Base-by-base conservation (phyloP, 1,284 basidiomycete genomes). In the Cystobasidiaceae sp. region DNA sequence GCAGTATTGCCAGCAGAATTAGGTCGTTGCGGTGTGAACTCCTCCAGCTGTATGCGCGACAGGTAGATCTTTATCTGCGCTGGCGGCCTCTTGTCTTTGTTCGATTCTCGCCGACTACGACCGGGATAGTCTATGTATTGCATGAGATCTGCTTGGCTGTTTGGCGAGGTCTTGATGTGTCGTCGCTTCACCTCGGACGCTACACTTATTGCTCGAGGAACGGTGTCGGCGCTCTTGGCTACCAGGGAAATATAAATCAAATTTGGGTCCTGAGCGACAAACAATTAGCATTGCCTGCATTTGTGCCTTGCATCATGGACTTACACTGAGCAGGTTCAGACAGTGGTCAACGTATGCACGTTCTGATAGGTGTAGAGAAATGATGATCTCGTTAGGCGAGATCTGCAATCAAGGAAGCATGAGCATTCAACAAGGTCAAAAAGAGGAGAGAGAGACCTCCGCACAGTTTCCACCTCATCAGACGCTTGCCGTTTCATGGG, bases 81-180 rank as follows among this genome's bases (percentile, higher is more conserved):
- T 17, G 61, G 61, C 11, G 58, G 58, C n/a, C 33, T 48, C 46
- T 59, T 59, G 6, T 59, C 56, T 27, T 46, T 59, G 45, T 46
- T 56, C 30, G 48, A 41, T 21, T 51, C 49, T 45, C 48, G 19
- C 27, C 60, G 56, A 28, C 43, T 44, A 21, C 61, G 37, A 30
- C 61, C 61, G 11, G 61, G 61, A 54, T 64, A 64, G 33, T 64
- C 61, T 39, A 64, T 64, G 30, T 55, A 64, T 33, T 64, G 61
- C 61, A 48, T 44, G 6, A 64, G 28, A 23, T 48, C 45, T 19
- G 55, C 61, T 15, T 64, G 43, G 21, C 39, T 25, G 8, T 41
- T 28, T 7, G 50, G 48, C 3, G 60, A 54, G 3, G 39, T 34
- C 25, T 64, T 64, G 19, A 64, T 45, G 30, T 34, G 39, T 21